phyloP scores from a whole-genome alignment of 352 stramenopile species.

The Phytophthora constricta region DNA sequence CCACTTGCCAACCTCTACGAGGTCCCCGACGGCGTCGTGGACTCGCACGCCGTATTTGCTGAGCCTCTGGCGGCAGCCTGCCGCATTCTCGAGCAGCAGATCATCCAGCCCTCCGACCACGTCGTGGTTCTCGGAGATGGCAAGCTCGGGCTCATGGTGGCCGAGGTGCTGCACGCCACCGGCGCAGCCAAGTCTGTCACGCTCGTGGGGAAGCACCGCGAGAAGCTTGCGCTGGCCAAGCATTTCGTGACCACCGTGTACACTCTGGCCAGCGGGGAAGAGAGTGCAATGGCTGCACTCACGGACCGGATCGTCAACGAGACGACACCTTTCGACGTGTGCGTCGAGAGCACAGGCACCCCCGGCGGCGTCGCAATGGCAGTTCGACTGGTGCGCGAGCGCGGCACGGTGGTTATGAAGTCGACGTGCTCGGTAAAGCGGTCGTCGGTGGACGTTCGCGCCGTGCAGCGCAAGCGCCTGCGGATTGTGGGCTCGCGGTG shows the following conservation, averaged over 20 bases:
- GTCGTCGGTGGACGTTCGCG: constrained; percentile 36
- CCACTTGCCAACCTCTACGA: constrained; percentile 81
- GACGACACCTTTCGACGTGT: constrained; percentile 58
- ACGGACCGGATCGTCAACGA: constrained; percentile 29
- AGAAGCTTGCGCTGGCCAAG: constrained; percentile 62
- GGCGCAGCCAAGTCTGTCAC: constrained; percentile 40
- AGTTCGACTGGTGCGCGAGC: constrained; percentile 42
- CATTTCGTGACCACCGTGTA: constrained; percentile 48
- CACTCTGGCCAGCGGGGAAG: constrained; percentile 28
- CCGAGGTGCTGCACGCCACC: constrained; percentile 71
- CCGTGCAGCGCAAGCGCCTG: constrained; percentile 51
- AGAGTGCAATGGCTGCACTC: constrained; percentile 29
- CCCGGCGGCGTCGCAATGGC: constrained; percentile 49
- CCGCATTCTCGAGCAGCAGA: constrained; percentile 83
- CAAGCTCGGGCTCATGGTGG: constrained; percentile 88
- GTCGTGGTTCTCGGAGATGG: constrained; percentile 90
- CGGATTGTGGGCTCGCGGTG: constrained; percentile 70
- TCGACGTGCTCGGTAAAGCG: constrained; percentile 51
- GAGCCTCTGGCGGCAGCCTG: constrained; percentile 90
- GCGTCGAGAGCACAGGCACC: constrained; percentile 70
- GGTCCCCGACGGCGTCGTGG: constrained; percentile 72
- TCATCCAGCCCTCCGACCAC: constrained; percentile 59
- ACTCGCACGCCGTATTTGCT: constrained; percentile 81
- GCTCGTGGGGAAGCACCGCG: constrained; percentile 65
- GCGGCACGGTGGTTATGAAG: constrained; percentile 57